phyloP scores from a whole-genome alignment of 176 grass and related monocot species.

The Triticum urartu region DNA sequence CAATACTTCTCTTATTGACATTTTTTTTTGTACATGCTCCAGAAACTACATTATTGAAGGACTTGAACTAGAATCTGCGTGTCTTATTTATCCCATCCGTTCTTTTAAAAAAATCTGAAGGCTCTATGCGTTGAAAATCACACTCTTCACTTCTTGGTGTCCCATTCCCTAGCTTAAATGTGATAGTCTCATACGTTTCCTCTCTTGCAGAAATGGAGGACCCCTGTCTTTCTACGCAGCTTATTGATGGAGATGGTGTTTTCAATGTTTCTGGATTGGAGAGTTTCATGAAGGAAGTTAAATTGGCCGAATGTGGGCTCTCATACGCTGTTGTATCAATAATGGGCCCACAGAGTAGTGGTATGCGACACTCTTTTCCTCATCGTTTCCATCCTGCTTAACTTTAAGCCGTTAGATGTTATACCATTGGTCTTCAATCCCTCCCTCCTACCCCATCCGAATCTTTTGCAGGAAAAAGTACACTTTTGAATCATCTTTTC shows the following conservation, averaged over 20 bases:
- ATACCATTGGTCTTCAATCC: not conserved
- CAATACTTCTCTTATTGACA: not conserved
- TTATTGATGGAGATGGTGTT: conserved; percentile 86
- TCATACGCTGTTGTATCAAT: conserved; percentile 97
- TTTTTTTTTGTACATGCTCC: not conserved
- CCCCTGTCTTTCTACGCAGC: conserved; percentile 64
- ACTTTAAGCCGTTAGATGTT: conserved; percentile 2
- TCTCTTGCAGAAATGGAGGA: conserved; percentile 80
- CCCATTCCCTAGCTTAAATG: not conserved
- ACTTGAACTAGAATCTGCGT: not conserved
- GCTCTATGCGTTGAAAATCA: not conserved
- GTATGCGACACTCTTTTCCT: conserved; percentile 47
- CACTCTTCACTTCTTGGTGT: not conserved
- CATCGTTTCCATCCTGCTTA: conserved; percentile 2
- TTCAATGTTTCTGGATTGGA: conserved; percentile 76
- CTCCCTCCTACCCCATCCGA: not conserved
- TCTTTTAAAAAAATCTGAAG: not conserved
- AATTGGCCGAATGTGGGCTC: conserved; percentile 75
- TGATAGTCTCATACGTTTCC: conserved; percentile 21
- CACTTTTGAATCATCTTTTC: conserved; percentile 97
- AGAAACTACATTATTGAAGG: not conserved
- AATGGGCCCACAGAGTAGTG: conserved; percentile 99
- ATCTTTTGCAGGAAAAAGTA: conserved; percentile 83
- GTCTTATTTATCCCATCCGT: not conserved
- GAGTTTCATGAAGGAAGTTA: conserved; percentile 73